These are phyloP conservation scores for Rhinocladiella similis DNA, from an alignment of 2,329 filamentous ascomycete genomes.

Conservation along the genomic window DNA sequence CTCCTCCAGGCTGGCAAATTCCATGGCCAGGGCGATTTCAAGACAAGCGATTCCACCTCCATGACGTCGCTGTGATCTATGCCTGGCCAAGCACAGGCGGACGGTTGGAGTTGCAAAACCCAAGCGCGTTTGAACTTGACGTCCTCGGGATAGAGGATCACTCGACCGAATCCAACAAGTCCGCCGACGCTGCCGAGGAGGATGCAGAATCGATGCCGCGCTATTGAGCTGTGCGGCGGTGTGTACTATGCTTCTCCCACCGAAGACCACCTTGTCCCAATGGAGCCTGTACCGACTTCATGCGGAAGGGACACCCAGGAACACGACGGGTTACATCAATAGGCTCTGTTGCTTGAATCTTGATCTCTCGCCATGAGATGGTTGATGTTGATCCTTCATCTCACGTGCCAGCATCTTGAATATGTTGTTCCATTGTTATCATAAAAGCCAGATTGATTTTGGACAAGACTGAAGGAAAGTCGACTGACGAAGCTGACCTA, in stretches of 20 bases:
- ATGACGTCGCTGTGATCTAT: background rate
- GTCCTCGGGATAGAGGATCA: constrained; percentile 1
- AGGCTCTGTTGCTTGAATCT: background rate
- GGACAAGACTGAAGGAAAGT: background rate
- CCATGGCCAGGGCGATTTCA: background rate
- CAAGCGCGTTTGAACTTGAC: background rate
- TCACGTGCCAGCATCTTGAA: background rate
- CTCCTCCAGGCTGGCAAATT: background rate
- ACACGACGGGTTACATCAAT: constrained; percentile 1
- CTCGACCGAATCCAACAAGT: constrained; percentile 11
- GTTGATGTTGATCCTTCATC: constrained; percentile 3
- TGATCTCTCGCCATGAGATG: background rate
- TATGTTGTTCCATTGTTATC: constrained; percentile 3
- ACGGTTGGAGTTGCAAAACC: background rate
- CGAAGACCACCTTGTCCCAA: background rate
- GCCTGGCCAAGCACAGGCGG: background rate
- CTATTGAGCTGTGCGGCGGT: background rate
- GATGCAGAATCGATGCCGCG: background rate
- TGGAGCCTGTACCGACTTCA: background rate
- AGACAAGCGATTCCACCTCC: background rate
- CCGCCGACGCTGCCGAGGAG: constrained; percentile 10
- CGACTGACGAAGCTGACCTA: background rate
- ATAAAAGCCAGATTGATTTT: background rate
- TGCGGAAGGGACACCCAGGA: background rate
- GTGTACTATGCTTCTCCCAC: background rate